These are phyloP conservation scores for Corymbia maculata DNA, from an alignment of 345 rosid genomes.

Conservation along the genomic window DNA sequence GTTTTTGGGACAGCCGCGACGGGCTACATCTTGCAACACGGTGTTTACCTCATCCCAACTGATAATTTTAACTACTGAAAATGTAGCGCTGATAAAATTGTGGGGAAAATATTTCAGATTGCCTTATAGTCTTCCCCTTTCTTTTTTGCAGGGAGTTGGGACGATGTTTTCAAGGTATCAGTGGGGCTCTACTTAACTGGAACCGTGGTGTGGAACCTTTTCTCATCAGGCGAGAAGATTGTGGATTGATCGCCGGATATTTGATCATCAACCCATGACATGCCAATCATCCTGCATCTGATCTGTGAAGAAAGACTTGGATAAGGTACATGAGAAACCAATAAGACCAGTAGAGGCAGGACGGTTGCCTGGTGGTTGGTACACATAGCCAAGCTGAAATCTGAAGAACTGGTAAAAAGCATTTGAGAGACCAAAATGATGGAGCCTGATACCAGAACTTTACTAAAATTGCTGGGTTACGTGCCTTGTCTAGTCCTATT, in stretches of 20 bases:
- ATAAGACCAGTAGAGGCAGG: neutral
- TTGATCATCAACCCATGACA: neutral
- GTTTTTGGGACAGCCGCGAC: conserved; percentile 94
- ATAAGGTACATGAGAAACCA: neutral
- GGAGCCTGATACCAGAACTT: neutral
- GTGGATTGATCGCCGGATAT: conserved; percentile 24
- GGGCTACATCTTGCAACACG: conserved; percentile 87
- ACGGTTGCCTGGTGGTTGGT: neutral
- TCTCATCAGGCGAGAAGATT: conserved; percentile 88
- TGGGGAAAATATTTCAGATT: neutral
- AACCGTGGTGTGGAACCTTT: conserved; percentile 76
- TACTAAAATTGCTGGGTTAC: neutral
- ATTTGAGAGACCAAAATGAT: neutral
- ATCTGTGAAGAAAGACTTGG: neutral
- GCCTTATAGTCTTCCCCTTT: neutral
- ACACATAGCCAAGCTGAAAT: neutral
- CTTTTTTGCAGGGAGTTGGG: conserved; percentile 75
- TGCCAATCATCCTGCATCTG: neutral
- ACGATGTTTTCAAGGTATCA: conserved; percentile 80
- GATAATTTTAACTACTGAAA: neutral
- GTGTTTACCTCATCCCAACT: conserved; percentile 16
- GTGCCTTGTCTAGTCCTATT: neutral
- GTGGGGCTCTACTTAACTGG: conserved; percentile 86
- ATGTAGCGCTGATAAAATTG: neutral
- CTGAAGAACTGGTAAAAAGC: neutral